Evolutionary conservation across 225 moss, liverwort and hornwort species (phyloP).

Genomic region (Marchantia polymorpha): DNA sequence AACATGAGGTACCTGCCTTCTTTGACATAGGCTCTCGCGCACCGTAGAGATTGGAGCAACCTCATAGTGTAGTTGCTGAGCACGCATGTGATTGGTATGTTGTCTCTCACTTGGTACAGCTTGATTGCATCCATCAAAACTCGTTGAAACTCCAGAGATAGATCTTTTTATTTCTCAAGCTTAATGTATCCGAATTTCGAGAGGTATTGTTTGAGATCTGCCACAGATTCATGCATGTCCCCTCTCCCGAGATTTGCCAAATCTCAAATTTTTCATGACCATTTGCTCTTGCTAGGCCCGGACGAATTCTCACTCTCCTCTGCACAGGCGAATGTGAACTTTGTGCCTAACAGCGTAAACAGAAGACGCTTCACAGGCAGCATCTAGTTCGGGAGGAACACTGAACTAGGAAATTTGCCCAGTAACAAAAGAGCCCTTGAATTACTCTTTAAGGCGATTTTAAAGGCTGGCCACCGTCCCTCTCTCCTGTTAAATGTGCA

Average conservation of each 20-base stretch:
- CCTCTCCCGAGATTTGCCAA: conserved; percentile 9
- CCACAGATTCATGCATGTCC: conserved; percentile 12
- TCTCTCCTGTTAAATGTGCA: background rate
- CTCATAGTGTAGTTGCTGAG: conserved; percentile 6
- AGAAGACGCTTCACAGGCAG: background rate
- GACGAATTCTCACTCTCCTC: background rate
- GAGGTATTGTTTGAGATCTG: conserved; percentile 14
- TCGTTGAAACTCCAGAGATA: conserved; percentile 1
- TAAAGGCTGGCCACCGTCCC: background rate
- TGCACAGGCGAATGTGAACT: background rate
- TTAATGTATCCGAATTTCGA: conserved; percentile 13
- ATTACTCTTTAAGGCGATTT: background rate
- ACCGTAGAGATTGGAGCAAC: conserved; percentile 18
- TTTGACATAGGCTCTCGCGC: conserved; percentile 16
- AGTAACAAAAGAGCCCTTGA: background rate
- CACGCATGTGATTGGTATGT: conserved; percentile 8
- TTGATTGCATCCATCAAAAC: conserved; percentile 7
- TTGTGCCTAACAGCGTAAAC: background rate
- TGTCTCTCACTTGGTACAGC: conserved; percentile 11
- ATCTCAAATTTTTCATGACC: background rate
- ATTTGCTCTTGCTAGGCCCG: background rate
- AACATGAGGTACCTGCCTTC: conserved; percentile 8
- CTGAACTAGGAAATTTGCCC: background rate
- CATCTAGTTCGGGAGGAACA: background rate
- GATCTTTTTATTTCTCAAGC: background rate